A percentile compares a stretch with the other conserved stretches of the same genome.
phyloP scores from a whole-genome alignment of 2,329 filamentous ascomycete species.

The Catunica adiposa region DNA sequence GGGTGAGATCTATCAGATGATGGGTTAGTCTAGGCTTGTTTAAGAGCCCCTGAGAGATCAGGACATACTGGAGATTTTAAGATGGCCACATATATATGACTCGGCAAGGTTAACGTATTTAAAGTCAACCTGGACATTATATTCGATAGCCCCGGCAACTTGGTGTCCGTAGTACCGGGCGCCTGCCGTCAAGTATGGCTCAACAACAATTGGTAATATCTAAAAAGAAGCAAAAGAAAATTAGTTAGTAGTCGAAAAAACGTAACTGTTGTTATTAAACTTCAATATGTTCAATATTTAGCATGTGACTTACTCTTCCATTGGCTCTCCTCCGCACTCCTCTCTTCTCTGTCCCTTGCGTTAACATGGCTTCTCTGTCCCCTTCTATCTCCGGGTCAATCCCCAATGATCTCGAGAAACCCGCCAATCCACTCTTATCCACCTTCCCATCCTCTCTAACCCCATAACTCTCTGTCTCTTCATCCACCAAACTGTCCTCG shows the following conservation, averaged over 20 bases:
- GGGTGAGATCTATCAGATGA: conserved; percentile 54
- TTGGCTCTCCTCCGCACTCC: too few relatives aligned
- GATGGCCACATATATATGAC: conserved; percentile 85
- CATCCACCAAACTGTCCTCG: too few relatives aligned
- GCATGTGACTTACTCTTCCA: conserved; percentile 2
- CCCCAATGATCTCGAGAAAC: too few relatives aligned
- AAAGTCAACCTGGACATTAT: conserved; percentile 92
- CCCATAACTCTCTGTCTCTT: too few relatives aligned
- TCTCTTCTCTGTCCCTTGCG: too few relatives aligned
- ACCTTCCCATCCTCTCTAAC: too few relatives aligned
- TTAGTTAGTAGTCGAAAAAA: too few relatives aligned
- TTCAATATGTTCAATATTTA: too few relatives aligned
- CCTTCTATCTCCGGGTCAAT: too few relatives aligned
- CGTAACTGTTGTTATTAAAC: neutral
- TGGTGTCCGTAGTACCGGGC: conserved; percentile 84
- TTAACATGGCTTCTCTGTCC: too few relatives aligned
- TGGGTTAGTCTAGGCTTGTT: conserved; percentile 15
- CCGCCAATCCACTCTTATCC: too few relatives aligned
- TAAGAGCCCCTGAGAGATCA: neutral
- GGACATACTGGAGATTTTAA: conserved; percentile 77
- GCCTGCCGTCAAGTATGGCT: conserved; percentile 70
- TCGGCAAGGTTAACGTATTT: conserved; percentile 91
- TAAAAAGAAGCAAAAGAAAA: neutral
- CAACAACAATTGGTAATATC: conserved; percentile 47
- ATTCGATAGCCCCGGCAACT: conserved; percentile 79